Conservation (phyloP, 192 early-diverging fungal species). For the Mortierella antarctica region DNA sequence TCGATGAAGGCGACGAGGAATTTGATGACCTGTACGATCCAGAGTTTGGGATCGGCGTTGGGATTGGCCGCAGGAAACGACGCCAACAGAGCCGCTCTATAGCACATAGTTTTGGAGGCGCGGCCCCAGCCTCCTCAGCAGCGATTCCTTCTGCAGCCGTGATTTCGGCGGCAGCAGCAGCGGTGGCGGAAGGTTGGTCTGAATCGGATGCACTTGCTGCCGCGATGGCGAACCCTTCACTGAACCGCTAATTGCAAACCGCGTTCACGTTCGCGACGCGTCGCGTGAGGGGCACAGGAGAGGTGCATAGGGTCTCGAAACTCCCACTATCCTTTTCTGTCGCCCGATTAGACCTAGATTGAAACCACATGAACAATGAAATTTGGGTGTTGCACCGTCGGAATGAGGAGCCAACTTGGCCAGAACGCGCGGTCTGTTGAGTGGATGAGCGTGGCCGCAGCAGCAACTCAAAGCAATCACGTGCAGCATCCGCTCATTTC, state of each 20-base stretch:
- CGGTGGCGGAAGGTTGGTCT: conserved; percentile 30
- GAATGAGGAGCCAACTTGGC: no score
- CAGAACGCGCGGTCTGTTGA: no score
- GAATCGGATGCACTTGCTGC: conserved; percentile 27
- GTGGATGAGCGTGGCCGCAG: no score
- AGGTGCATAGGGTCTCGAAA: background rate
- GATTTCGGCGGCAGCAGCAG: conserved; percentile 32
- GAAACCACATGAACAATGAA: no score
- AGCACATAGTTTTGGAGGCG: background rate
- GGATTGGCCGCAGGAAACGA: background rate
- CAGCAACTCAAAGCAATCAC: no score
- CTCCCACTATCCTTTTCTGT: no score
- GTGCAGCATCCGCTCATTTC: no score
- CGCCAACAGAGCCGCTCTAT: background rate
- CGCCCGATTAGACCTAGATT: no score
- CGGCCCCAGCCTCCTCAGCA: background rate
- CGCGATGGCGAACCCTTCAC: conserved; percentile 10
- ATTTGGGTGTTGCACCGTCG: no score
- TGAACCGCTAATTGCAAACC: background rate
- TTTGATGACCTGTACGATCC: conserved; percentile 37
- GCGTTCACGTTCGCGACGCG: no score
- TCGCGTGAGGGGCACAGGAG: no score
- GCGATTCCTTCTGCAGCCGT: conserved; percentile 23
- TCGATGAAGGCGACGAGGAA: conserved; percentile 4
- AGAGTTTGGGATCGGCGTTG: conserved; percentile 36